Evolutionary conservation across 2,329 filamentous ascomycete species (phyloP), one percentile per base, ranked within the genome.

Genomic region (Trematosphaeria pertusa): DNA sequence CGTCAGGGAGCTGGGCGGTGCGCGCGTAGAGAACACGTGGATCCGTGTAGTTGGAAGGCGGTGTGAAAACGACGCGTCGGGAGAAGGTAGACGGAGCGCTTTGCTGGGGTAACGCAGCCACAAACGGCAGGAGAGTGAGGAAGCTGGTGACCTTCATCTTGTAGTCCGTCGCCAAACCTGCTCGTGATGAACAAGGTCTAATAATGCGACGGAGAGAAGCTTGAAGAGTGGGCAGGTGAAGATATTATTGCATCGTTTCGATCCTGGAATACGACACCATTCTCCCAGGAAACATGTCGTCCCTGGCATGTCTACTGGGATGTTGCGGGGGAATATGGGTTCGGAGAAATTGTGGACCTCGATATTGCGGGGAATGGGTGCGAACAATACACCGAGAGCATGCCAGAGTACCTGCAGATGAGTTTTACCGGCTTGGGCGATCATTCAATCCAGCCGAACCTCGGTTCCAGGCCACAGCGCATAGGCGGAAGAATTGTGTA

Each of bases 21-120:
- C 79, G 77, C 2, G 80, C 79, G 56, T 82, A 83, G 10, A 81
- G 72, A 0, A 76, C 78, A 11, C 79, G 72, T 1, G 76, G 77
- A 30, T 75, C 65, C 19, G 62, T 76, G 59, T 76, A 80, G 54
- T 73, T 64, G 2, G 70, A 65, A 4, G 76, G 75, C 6, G 77
- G 76, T 5, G 63, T 61, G 54, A 73, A 79, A 50, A 79, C 65
- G 15, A 72, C 71, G 2, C 67, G 59, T 37, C 68, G 59, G 28
- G 61, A 53, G 59, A 70, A 69, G 43, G 71, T 64, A 12, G 58
- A 36, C 20, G 59, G 61, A 4, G 59, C 49, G 18, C 21, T 36
- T 26, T 47, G 50, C 18, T 59, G 56, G 3, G 62, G 62, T 4
- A 55, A 33, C n/a, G 66, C 65, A 34, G 59, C 53, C 12, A 58